Evolutionary conservation across 2,329 filamentous ascomycete species (phyloP).

Genomic region (Trichophyton simii): DNA sequence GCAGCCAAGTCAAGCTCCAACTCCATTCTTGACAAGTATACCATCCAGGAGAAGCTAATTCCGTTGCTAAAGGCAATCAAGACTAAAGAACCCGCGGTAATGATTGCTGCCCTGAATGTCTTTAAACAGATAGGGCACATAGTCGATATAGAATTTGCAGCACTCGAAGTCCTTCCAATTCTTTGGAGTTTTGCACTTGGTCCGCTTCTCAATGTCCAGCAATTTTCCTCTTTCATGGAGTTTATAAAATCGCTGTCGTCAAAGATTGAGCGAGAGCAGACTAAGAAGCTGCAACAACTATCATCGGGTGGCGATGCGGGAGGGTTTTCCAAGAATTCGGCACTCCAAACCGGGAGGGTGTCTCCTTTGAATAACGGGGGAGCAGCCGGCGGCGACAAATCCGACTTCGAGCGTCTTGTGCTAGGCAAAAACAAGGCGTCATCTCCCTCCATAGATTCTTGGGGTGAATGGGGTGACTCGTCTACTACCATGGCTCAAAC

Average conservation of each 20-base stretch:
- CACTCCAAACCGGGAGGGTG: conserved; percentile 18
- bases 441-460: conserved; percentile 23
- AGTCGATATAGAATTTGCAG: conserved; percentile 81
- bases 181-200: conserved; percentile 88
- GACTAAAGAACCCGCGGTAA: conserved; percentile 93
- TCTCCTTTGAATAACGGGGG: conserved; percentile 19
- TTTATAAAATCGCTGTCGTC: conserved; percentile 69
- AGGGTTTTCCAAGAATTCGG: conserved; percentile 29
- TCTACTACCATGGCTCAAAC: conserved; percentile 16
- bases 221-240: conserved; percentile 82
- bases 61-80: conserved; percentile 86
- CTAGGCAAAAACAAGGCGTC: conserved; percentile 51
- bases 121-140: conserved; percentile 69
- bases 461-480: conserved; percentile 23
- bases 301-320: conserved; percentile 45
- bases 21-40: conserved; percentile 88
- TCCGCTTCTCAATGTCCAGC: conserved; percentile 71
- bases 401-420: conserved; percentile 81
- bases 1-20: conserved; percentile 44
- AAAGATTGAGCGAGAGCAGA: conserved; percentile 79
- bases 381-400: conserved; percentile 45
- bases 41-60: conserved; percentile 93
- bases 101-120: conserved; percentile 82
- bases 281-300: conserved; percentile 74
- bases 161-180: conserved; percentile 77